These are phyloP conservation scores for Cryptomeria japonica DNA, from an alignment of 75 land plant genomes.

Conservation along the genomic window DNA sequence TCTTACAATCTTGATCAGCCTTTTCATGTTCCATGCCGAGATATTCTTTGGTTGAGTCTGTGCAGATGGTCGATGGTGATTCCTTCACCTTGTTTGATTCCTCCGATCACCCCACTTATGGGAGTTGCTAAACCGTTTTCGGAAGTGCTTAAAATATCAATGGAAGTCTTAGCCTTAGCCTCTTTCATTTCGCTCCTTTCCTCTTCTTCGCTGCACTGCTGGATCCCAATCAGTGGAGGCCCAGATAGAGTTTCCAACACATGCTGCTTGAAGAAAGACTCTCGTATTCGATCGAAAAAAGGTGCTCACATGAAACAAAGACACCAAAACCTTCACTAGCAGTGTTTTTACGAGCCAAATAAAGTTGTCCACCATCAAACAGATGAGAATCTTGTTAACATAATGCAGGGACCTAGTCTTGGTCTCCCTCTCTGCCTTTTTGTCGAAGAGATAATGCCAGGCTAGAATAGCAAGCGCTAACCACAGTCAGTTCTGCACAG, in stretches of 20 bases:
- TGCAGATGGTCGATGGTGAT: constrained; percentile 68
- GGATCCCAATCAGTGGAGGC: constrained; percentile 62
- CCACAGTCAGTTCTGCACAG: constrained; percentile 84
- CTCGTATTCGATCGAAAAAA: constrained; percentile 88
- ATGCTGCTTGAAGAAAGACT: constrained; percentile 75
- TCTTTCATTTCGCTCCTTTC: no score
- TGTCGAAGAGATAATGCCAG: constrained; percentile 56
- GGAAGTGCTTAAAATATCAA: no score
- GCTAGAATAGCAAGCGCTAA: constrained; percentile 57
- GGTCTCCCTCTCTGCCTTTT: constrained; percentile 27
- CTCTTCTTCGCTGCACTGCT: no score
- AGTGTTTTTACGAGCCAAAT: constrained; percentile 64
- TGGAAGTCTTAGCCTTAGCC: no score
- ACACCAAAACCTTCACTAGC: constrained; percentile 71
- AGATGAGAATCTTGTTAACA: constrained; percentile 47
- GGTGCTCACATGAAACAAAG: constrained; percentile 70
- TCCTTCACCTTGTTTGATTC: constrained; percentile 14
- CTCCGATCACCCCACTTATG: no score
- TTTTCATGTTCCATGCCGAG: constrained; percentile 85
- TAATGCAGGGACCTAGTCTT: constrained; percentile 31
- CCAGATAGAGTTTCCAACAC: constrained; percentile 73
- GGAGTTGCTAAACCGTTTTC: no score
- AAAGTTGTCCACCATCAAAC: constrained; percentile 52
- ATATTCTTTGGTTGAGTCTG: constrained; percentile 69
- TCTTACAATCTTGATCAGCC: constrained; percentile 63